Percentiles rank a stretch among this genome's conserved stretches.
These are phyloP conservation scores for Orbilia brochopaga DNA, from an alignment of 2,329 filamentous ascomycete genomes.

Conservation along the genomic window DNA sequence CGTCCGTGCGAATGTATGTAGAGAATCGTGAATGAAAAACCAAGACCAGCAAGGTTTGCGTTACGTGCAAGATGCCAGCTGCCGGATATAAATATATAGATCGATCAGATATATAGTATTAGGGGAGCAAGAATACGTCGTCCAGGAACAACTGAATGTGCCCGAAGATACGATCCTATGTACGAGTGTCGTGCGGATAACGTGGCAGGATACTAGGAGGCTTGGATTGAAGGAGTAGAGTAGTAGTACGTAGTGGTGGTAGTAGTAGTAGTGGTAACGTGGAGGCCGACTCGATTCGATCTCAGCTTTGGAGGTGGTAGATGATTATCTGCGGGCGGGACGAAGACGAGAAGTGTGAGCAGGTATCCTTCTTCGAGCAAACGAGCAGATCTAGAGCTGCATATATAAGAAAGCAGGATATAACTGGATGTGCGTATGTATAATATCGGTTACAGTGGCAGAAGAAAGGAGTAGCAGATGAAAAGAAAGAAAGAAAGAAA, in stretches of 20 bases:
- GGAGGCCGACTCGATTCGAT: constrained; percentile 6
- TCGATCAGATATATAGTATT: neutral
- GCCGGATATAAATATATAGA: neutral
- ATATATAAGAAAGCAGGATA: too few species aligned
- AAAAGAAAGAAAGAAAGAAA: neutral
- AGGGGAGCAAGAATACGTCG: neutral
- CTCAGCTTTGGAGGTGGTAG: constrained; percentile 2
- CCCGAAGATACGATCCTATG: neutral
- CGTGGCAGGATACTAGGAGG: neutral
- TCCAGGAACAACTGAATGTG: constrained; percentile 8
- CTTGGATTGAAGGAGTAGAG: too few species aligned
- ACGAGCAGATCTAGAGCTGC: too few species aligned
- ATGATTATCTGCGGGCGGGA: constrained; percentile 17
- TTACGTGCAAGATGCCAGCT: neutral
- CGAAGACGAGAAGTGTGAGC: neutral
- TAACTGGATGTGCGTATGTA: too few species aligned
- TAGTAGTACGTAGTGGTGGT: neutral
- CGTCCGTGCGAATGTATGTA: neutral
- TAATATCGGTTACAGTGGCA: too few species aligned
- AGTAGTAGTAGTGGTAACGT: neutral
- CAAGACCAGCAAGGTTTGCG: neutral
- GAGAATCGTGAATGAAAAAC: neutral
- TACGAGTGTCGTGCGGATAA: neutral
- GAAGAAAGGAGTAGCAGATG: too few species aligned
- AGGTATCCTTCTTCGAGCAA: neutral